A percentile compares a stretch with the other conserved stretches of the same genome.
phyloP scores from a whole-genome alignment of 2,329 filamentous ascomycete genomes.

The Rachicladosporium sp. region DNA sequence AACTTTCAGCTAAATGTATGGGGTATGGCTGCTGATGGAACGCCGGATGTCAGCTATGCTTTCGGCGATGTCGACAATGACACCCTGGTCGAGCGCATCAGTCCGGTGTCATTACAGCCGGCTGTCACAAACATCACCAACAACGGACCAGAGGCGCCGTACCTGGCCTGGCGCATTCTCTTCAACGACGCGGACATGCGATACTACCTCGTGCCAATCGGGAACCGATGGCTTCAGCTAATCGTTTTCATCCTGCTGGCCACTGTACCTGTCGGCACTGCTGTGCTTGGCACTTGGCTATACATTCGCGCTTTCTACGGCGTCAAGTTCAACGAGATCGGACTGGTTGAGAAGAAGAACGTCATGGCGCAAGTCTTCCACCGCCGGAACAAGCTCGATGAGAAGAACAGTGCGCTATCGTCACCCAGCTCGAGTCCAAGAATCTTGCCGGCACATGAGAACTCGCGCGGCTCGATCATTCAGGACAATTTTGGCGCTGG shows the following conservation, averaged over 20 bases:
- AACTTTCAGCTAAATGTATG: constrained; percentile 52
- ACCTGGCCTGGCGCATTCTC: constrained; percentile 43
- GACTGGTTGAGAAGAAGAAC: constrained; percentile 38
- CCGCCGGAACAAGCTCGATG: constrained; percentile 10
- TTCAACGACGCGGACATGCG: constrained; percentile 44
- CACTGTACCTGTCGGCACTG: constrained; percentile 42
- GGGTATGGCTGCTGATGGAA: constrained; percentile 52
- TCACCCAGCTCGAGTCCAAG: constrained; percentile 2
- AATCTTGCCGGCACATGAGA: constrained; percentile 3
- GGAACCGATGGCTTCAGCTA: constrained; percentile 43
- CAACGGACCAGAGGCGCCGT: constrained; percentile 38
- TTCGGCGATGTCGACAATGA: constrained; percentile 54
- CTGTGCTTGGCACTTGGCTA: constrained; percentile 37
- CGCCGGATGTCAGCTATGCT: constrained; percentile 47
- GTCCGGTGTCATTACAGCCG: constrained; percentile 44
- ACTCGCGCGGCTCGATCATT: constrained; percentile 11
- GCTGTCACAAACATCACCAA: constrained; percentile 48
- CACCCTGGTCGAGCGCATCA: constrained; percentile 47
- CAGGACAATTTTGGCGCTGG: constrained; percentile 12
- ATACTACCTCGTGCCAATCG: constrained; percentile 41
- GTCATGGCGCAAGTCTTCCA: constrained; percentile 14
- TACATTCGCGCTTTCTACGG: constrained; percentile 52
- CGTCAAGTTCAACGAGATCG: constrained; percentile 50
- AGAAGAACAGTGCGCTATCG: constrained; percentile 6
- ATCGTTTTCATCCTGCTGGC: constrained; percentile 42